These are phyloP conservation scores for Rhododendron simsii DNA, from an alignment of 148 eudicot genomes.

Conservation along the genomic window DNA sequence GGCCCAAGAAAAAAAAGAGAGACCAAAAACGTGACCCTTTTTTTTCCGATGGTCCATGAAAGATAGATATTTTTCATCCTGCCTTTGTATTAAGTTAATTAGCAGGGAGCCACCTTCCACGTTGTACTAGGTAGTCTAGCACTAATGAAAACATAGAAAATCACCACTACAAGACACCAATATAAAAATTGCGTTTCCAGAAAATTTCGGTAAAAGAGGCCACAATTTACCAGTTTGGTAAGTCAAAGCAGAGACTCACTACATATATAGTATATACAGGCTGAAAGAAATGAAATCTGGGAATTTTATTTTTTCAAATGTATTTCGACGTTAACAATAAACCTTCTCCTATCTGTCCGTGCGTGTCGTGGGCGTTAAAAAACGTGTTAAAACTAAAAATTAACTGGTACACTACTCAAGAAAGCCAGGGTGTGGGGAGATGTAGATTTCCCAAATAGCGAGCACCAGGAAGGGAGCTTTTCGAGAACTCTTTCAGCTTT, in stretches of 20 bases:
- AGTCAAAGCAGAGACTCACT: neutral
- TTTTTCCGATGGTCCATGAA: no score
- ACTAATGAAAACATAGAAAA: neutral
- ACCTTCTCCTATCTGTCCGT: neutral
- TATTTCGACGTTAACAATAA: neutral
- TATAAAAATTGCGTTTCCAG: neutral
- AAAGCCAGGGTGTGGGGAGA: constrained; percentile 76
- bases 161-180: neutral
- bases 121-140: neutral
- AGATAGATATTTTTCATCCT: neutral
- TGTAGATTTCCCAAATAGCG: constrained; percentile 84
- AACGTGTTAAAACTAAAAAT: constrained; percentile 20
- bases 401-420: constrained; percentile 51
- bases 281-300: neutral
- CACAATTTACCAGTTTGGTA: neutral
- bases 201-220: neutral
- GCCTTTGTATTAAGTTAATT: neutral
- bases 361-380: neutral
- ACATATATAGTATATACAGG: neutral
- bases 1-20: no score
- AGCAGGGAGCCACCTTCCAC: neutral
- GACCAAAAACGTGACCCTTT: no score
- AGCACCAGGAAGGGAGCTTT: constrained; percentile 95
- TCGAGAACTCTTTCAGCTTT: constrained; percentile 37
- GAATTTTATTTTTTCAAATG: neutral